Base-by-base conservation (phyloP, 768 basidiomycete species). In the Coprinopsis sp. region DNA sequence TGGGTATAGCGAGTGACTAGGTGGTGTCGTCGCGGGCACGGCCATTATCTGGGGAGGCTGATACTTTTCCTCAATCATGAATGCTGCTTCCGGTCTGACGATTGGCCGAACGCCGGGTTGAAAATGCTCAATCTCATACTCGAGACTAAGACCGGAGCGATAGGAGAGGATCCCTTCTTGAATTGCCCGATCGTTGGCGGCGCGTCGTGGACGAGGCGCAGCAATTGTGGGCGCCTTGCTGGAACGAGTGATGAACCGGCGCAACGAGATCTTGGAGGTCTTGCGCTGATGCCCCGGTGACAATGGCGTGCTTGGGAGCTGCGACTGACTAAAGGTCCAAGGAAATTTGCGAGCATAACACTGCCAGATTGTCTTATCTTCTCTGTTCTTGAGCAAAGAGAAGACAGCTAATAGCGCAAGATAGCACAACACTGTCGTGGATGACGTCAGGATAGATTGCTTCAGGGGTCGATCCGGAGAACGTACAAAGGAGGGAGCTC, bases 381-480 rank as follows among this genome's bases (percentile, higher is more conserved):
- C 66, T 42, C 62, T 64, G 36, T 69, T 57, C 50, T 70, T 63
- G 36, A 77, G 52, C 19, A 56, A 52, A 36, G 72, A 65, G 8
- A 71, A 62, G n/a, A 72, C 57, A 18, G 74, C 57, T 44, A 86
- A 61, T 11, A 71, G 55, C n/a, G 69, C 55, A 42, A 83, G 65
- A 59, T 87, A 87, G n/a, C 65, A 49, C 37, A 85, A 58, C 42
- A 85, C 84, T 87, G 47, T 4, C 30, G 10, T n/a, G 8, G 14
- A 34, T 37, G 14, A 37, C 23, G 24, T 24, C 30, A 44, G 13
- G 42, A 36, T 30, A 29, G 25, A 25, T 41, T 31, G 14, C n/a
- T 31, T 4, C 33, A 31, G 21, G 6, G 11, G 18, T 21, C 6
- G 29, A 24, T 44, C 18, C 47, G 6, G 33, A 25, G 6, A 12